Conservation (phyloP, 2,329 filamentous ascomycete species). For the Exophiala lecanii-corni region DNA sequence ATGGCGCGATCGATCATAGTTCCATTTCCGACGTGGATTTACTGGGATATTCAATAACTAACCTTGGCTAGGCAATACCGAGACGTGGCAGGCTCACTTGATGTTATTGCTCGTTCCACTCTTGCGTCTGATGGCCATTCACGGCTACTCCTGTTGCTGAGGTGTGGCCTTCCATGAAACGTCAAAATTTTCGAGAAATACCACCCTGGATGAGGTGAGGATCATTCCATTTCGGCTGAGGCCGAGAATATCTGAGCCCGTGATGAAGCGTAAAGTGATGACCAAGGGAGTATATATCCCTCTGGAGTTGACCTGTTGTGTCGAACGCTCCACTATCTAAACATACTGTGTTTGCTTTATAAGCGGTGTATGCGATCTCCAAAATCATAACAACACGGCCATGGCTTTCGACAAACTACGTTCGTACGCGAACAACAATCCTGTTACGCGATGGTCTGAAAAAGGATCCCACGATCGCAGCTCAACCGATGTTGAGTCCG, state of each 20-base stretch:
- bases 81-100: neutral
- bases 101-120: neutral
- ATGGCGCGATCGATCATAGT: conserved; percentile 14
- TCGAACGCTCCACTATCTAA: too few species aligned
- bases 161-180: neutral
- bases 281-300: neutral
- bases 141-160: neutral
- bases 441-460: neutral
- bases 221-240: neutral
- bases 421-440: neutral
- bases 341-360: too few species aligned
- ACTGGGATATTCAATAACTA: neutral
- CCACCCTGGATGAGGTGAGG: conserved; percentile 1
- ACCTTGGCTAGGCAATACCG: neutral
- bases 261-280: neutral
- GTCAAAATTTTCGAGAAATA: neutral
- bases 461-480: neutral
- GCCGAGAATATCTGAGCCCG: neutral
- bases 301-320: too few species aligned
- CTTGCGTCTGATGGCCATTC: neutral
- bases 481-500: neutral
- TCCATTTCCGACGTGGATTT: neutral
- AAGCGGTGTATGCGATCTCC: too few species aligned
- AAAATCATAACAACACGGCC: too few species aligned
- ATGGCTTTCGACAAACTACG: neutral